Evolutionary conservation across 2,329 filamentous ascomycete species (phyloP).

Genomic region (Colletotrichum sp.): DNA sequence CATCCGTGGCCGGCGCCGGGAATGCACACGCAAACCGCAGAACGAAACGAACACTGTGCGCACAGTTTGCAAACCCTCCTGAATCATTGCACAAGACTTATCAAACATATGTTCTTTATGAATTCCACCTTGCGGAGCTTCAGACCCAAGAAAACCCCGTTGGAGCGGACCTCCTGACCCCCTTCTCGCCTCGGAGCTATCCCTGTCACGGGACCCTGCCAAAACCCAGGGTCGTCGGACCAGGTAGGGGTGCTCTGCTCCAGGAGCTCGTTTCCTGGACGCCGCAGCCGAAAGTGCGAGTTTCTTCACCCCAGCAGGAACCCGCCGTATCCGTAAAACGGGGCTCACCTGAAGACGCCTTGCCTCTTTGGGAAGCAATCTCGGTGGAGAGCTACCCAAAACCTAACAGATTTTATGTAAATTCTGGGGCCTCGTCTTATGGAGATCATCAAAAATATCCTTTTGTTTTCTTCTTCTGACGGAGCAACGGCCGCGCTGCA

Average conservation of each 20-base stretch:
- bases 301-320: not conserved
- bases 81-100: not conserved
- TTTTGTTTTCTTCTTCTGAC: constrained; percentile 3
- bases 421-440: not conserved
- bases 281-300: constrained; percentile 6
- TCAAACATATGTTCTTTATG: not conserved
- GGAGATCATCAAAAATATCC: not conserved
- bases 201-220: not conserved
- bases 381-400: constrained; percentile 10
- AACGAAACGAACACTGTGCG: not conserved
- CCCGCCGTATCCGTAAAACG: constrained; percentile 3
- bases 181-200: not conserved
- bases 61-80: not conserved
- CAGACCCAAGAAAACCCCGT: not conserved
- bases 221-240: not conserved
- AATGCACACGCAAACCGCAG: not conserved
- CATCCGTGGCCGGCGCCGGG: not conserved
- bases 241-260: not conserved
- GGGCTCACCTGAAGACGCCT: constrained; percentile 12
- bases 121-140: not conserved
- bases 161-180: not conserved
- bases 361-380: constrained; percentile 8
- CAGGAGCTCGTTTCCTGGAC: not conserved
- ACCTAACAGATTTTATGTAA: not conserved
- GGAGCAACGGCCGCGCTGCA: constrained; percentile 11